Base-by-base conservation (phyloP, 495 filamentous ascomycete genomes). In the Aspergillus saccharolyticus region DNA sequence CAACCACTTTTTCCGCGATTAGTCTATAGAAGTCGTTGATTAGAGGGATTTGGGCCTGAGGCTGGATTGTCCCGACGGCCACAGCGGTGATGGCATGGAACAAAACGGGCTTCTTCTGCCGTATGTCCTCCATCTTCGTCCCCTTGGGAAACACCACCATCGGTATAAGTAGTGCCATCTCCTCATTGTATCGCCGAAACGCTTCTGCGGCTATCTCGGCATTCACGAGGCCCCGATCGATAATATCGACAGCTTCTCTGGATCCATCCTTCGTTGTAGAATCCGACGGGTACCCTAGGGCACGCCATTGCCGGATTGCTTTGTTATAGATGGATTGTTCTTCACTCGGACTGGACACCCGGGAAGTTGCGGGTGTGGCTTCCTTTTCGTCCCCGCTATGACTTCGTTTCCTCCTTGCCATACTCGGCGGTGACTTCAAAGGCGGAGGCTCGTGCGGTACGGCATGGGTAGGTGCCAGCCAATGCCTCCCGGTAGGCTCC, bases 1-100 rank as follows among this genome's bases (percentile, higher is more conserved):
- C 72, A 54, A 95, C 81, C 43, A 94, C 79, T 21, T 83, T 80
- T 19, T 96, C 85, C 9, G 88, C 89, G 45, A 94, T 83, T 22
- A 83, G 70, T 56, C 79, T 80, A 74, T 90, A 89, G 53, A 89
- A 70, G 63, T 96, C 88, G 46, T 82, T 82, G 0, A 85, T 81
- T 21, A 97, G 73, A 2, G 71, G 62, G 10, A 71, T 67, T 62
- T 91, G 89, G 5, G 85, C 56, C 4, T 77, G 66, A 3, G 86
- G 82, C 60, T 81, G 73, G 57, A 85, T 83, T 4, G 78, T 75
- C 3, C 83, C 84, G 33, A 89, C 83, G 0, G 87, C 82, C 4
- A 83, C 84, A 20, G 79, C 78, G 51, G 96, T 76, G 45, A 97
- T 86, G 16, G 91, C 78, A 14, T 96, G 81, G 62, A 96, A 96